Conservation (phyloP, 1,284 basidiomycete species). For the Boletellus deceptivus region DNA sequence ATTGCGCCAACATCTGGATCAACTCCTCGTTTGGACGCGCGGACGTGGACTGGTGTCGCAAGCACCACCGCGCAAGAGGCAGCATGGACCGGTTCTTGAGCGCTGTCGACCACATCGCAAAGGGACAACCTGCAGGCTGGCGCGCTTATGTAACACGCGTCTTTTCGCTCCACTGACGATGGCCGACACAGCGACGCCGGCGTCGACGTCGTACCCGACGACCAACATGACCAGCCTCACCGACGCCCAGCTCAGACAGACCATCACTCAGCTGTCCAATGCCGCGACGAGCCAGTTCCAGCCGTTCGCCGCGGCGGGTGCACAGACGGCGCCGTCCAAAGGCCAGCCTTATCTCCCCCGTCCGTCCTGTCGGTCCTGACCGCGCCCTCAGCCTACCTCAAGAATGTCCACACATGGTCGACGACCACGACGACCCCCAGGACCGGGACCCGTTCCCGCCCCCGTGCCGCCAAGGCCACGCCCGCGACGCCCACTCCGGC, state of each 20-base stretch:
- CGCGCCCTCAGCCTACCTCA: slow-evolving; percentile 49
- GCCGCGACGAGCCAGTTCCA: slow-evolving; percentile 42
- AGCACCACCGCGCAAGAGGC: slow-evolving; percentile 4
- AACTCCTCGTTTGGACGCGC: slow-evolving; percentile 40
- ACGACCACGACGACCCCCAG: slow-evolving; percentile 30
- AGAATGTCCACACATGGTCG: slow-evolving; percentile 65
- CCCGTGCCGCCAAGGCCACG: slow-evolving; percentile 36
- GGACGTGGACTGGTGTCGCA: slow-evolving; percentile 18
- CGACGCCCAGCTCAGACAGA: slow-evolving; percentile 57
- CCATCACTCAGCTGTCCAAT: slow-evolving; percentile 47
- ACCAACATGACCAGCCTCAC: slow-evolving; percentile 44
- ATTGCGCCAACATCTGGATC: too few species aligned
- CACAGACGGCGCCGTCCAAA: slow-evolving; percentile 43
- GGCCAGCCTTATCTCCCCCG: slow-evolving; percentile 26
- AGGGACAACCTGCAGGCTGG: not conserved
- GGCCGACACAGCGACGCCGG: slow-evolving; percentile 28
- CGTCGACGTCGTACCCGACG: slow-evolving; percentile 33
- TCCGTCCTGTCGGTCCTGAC: slow-evolving; percentile 7
- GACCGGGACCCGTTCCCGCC: slow-evolving; percentile 27
- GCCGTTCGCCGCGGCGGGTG: slow-evolving; percentile 43
- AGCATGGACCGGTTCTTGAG: slow-evolving; percentile 9
- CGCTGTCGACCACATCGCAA: slow-evolving; percentile 18
- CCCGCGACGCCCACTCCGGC: slow-evolving; percentile 32
- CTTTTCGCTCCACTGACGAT: slow-evolving; percentile 18
- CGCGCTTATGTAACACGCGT: slow-evolving; percentile 30